Conservation (phyloP, 2,329 filamentous ascomycete genomes). For the Exophiala mesophila region DNA sequence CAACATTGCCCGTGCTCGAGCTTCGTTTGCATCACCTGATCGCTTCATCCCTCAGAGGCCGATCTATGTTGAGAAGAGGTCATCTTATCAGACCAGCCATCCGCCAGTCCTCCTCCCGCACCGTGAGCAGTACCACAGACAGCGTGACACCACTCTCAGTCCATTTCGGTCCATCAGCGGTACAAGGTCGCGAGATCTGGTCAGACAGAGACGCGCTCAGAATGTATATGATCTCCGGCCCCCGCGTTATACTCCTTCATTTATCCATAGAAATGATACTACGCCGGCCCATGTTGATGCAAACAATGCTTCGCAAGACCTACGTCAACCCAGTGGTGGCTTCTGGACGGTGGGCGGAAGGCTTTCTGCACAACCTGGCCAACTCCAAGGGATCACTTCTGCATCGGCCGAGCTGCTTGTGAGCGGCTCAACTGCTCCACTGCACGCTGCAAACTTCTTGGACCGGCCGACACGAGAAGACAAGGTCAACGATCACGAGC, state of each 20-base stretch:
- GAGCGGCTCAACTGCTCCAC: constrained; percentile 67
- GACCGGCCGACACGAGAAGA: constrained; percentile 50
- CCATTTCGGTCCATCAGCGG: constrained; percentile 48
- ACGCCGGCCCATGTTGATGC: constrained; percentile 42
- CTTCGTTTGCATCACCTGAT: constrained; percentile 43
- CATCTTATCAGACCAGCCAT: constrained; percentile 50
- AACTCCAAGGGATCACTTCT: constrained; percentile 48
- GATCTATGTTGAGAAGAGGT: constrained; percentile 13
- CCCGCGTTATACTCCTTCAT: constrained; percentile 24
- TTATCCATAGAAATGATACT: constrained; percentile 43
- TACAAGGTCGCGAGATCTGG: constrained; percentile 22
- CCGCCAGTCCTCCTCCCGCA: constrained; percentile 28
- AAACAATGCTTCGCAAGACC: constrained; percentile 22
- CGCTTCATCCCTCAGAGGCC: constrained; percentile 45
- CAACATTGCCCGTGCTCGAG: constrained; percentile 15
- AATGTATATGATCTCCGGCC: constrained; percentile 17
- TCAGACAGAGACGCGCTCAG: constrained; percentile 14
- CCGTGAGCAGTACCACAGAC: constrained; percentile 44
- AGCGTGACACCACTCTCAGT: constrained; percentile 43
- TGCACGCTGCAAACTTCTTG: constrained; percentile 55
- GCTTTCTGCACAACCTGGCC: constrained; percentile 48
- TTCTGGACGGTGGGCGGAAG: constrained; percentile 75
- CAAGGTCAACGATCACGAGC: constrained; percentile 64
- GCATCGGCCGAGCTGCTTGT: constrained; percentile 61
- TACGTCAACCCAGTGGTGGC: constrained; percentile 59